A percentile compares a stretch with the other conserved stretches of the same genome.
phyloP scores from a whole-genome alignment of 768 basidiomycete genomes.

The Boletus pseudopeckii region DNA sequence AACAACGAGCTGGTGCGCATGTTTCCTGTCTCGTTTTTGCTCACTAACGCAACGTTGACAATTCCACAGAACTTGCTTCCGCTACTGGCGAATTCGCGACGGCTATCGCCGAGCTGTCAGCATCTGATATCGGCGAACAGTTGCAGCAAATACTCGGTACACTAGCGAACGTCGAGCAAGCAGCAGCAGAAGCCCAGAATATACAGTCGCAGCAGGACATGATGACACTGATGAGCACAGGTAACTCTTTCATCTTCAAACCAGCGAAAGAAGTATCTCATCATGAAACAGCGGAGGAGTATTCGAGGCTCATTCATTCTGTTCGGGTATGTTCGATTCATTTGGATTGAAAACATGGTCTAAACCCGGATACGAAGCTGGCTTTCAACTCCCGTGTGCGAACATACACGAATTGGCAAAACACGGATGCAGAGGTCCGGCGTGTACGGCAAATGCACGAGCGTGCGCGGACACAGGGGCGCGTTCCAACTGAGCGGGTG shows the following conservation, averaged over 20 bases:
- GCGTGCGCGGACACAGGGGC: constrained; percentile 74
- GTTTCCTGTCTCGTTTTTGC: not conserved
- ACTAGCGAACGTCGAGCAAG: constrained; percentile 71
- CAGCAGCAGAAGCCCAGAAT: constrained; percentile 69
- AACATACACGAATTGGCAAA: constrained; percentile 77
- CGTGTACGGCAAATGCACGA: constrained; percentile 78
- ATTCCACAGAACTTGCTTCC: constrained; percentile 55
- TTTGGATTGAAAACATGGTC: not conserved
- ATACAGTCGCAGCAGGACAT: constrained; percentile 82
- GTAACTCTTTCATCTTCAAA: constrained; percentile 29
- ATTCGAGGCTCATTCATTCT: constrained; percentile 84
- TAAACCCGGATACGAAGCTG: constrained; percentile 43
- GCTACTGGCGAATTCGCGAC: constrained; percentile 80
- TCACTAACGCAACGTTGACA: not conserved
- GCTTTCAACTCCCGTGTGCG: constrained; percentile 88
- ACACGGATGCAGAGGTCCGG: constrained; percentile 68
- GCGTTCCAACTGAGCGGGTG: constrained; percentile 64
- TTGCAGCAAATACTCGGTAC: constrained; percentile 67
- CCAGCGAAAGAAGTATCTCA: constrained; percentile 4
- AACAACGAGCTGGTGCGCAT: constrained; percentile 67
- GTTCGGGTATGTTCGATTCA: constrained; percentile 59
- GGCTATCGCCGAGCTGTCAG: constrained; percentile 62
- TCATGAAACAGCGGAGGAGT: constrained; percentile 67
- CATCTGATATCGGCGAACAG: constrained; percentile 72
- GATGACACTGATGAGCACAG: constrained; percentile 73